These are phyloP conservation scores for Citeromyces nyonsensis DNA, from an alignment of 805 yeast genomes.

Conservation along the genomic window DNA sequence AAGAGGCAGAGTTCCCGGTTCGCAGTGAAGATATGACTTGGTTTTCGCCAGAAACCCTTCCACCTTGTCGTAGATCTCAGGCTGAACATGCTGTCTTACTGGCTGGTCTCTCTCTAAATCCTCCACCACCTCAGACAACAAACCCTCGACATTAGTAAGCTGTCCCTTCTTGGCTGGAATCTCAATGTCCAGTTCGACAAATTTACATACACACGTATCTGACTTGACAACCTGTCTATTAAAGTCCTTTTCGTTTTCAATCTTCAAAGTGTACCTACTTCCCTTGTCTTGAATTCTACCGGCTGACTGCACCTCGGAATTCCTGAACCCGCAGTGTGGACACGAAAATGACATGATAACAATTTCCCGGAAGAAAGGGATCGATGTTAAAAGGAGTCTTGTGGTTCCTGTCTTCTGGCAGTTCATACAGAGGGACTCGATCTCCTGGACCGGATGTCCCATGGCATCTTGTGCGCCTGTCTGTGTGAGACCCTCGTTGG, in stretches of 20 bases:
- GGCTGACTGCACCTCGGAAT: constrained; percentile 94
- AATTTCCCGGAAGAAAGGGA: constrained; percentile 85
- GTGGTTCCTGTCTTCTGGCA: constrained; percentile 82
- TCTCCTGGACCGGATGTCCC: constrained; percentile 92
- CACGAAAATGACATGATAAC: constrained; percentile 92
- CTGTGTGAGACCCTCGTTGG: constrained; percentile 34
- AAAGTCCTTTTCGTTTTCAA: constrained; percentile 60
- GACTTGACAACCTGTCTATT: constrained; percentile 86
- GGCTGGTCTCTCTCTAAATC: constrained; percentile 76
- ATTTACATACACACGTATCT: constrained; percentile 69
- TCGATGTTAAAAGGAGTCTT: constrained; percentile 67
- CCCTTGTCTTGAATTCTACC: constrained; percentile 86
- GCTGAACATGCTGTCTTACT: constrained; percentile 57
- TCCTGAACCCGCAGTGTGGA: constrained; percentile 85
- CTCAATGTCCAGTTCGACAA: constrained; percentile 77
- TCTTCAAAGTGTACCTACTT: constrained; percentile 46
- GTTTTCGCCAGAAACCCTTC: constrained; percentile 53
- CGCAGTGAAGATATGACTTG: constrained; percentile 43
- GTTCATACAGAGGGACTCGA: constrained; percentile 92
- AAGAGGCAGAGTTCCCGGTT: constrained; percentile 55
- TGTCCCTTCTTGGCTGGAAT: constrained; percentile 94
- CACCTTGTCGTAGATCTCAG: constrained; percentile 64
- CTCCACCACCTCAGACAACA: constrained; percentile 66
- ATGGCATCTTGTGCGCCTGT: constrained; percentile 75
- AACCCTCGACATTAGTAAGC: constrained; percentile 83